phyloP scores from a whole-genome alignment of 2,329 filamentous ascomycete genomes.

The Trichocomaceae sp. region DNA sequence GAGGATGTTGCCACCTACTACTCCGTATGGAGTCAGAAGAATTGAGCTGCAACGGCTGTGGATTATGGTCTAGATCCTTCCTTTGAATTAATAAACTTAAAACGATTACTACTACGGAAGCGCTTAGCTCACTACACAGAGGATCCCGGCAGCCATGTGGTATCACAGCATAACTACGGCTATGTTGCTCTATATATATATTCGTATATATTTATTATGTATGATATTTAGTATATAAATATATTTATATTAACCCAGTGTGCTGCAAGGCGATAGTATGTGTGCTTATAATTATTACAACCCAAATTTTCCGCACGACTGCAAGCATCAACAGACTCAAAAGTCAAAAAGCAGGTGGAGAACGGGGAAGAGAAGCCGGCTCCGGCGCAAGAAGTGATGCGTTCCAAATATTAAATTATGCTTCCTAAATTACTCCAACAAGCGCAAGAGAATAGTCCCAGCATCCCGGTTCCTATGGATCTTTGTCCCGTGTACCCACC shows the following conservation, averaged over 20 bases:
- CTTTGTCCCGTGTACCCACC: background rate
- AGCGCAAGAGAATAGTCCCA: background rate
- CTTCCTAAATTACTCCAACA: too few species aligned
- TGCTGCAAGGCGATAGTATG: background rate
- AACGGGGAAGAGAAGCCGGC: slow-evolving; percentile 9
- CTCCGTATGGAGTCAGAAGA: background rate
- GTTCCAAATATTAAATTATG: background rate
- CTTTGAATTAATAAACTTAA: background rate
- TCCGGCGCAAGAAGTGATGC: background rate
- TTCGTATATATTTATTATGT: too few species aligned
- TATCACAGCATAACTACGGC: background rate
- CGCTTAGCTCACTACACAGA: background rate
- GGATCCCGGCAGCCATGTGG: background rate
- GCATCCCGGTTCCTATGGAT: slow-evolving; percentile 10
- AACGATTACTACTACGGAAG: background rate
- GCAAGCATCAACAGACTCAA: background rate
- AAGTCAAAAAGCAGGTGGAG: background rate
- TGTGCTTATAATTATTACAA: too few species aligned
- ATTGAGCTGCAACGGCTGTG: background rate
- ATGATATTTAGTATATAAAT: background rate
- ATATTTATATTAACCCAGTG: background rate
- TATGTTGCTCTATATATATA: too few species aligned
- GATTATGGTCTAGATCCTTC: background rate
- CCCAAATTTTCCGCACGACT: too few species aligned
- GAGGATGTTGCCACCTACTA: too few species aligned